A percentile compares a stretch with the other conserved stretches of the same genome.
These are phyloP conservation scores for Dictyostelium purpureum DNA, from an alignment of 78 protist species.

Conservation along the genomic window DNA sequence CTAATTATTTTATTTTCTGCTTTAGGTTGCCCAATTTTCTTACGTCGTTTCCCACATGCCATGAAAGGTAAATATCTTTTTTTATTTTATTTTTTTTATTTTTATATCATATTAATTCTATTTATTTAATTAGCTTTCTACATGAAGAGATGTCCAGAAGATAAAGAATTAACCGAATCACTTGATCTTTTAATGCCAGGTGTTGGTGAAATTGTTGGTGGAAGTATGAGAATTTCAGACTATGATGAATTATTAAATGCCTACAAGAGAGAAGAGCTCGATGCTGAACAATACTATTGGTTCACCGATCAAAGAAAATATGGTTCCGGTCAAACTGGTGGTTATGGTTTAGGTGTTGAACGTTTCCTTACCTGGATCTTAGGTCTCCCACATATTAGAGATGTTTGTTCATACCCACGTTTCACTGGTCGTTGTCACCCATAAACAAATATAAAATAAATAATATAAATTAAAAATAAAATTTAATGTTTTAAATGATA, in stretches of 20 bases:
- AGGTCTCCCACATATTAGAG: constrained; percentile 90
- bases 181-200: constrained; percentile 95
- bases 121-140: no score
- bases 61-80: no score
- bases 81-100: no score
- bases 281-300: constrained; percentile 96
- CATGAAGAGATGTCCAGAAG: constrained; percentile 89
- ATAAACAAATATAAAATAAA: constrained; percentile 31
- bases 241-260: constrained; percentile 83
- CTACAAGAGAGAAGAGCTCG: constrained; percentile 89
- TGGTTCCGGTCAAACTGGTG: constrained; percentile 98
- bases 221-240: constrained; percentile 93
- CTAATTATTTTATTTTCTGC: no score
- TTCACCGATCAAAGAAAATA: constrained; percentile 94
- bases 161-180: constrained; percentile 84
- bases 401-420: constrained; percentile 96
- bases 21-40: constrained; percentile 91
- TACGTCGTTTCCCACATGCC: constrained; percentile 94
- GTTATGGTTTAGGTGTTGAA: constrained; percentile 98
- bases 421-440: constrained; percentile 90
- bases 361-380: constrained; percentile 94
- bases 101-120: no score
- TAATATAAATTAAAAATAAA: neutral
- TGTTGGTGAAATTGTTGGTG: constrained; percentile 99
- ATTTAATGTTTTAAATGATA: neutral